Percentiles rank a stretch among this genome's conserved stretches.
Evolutionary conservation across 2,329 filamentous ascomycete genomes (phyloP).

Genomic region (Colletotrichum coccodes): DNA sequence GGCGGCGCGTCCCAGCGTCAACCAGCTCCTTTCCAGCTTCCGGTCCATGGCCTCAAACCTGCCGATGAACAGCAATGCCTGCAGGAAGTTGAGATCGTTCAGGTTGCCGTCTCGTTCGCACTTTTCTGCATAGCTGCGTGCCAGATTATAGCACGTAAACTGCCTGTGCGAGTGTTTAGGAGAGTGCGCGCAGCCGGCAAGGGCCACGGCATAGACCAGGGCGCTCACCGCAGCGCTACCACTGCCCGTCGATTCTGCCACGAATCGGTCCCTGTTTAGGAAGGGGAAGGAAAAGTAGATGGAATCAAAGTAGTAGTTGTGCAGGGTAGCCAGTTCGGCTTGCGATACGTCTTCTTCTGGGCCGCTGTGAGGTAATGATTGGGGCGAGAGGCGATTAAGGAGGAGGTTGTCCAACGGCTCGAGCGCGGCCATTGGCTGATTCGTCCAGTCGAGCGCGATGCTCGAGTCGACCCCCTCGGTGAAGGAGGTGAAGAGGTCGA

Average conservation of each 20-base stretch:
- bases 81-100: constrained; percentile 20
- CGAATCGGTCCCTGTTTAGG: background rate
- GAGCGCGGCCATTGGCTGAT: background rate
- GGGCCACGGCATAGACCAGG: constrained; percentile 19
- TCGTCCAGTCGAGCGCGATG: background rate
- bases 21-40: constrained; percentile 24
- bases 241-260: background rate
- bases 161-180: background rate
- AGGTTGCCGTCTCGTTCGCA: background rate
- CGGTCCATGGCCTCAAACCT: constrained; percentile 23
- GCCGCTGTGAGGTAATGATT: background rate
- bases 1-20: constrained; percentile 20
- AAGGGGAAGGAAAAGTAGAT: background rate
- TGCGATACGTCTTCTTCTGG: background rate
- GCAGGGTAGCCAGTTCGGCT: background rate
- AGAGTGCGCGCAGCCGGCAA: constrained; percentile 22
- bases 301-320: background rate
- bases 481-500: background rate
- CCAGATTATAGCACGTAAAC: background rate
- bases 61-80: constrained; percentile 26
- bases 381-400: background rate
- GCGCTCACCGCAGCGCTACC: constrained; percentile 6
- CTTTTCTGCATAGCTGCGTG: background rate
- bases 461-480: background rate
- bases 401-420: background rate